Conservation (phyloP, 2,329 filamentous ascomycete species). For the Cordyceps farinosa region DNA sequence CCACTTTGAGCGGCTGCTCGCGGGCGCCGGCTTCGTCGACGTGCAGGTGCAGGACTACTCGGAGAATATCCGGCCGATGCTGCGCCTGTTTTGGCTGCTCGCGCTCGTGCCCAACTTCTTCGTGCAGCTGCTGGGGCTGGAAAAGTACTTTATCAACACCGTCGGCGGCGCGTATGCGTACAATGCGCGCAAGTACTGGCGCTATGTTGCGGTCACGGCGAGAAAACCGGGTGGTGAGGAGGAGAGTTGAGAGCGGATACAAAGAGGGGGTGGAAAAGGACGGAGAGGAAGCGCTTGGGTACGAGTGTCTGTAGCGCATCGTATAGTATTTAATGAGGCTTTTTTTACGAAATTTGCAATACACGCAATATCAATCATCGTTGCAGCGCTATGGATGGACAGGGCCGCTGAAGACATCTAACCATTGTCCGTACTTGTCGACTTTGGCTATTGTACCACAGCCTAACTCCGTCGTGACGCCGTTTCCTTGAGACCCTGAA, state of each 20-base stretch:
- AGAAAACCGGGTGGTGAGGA: background rate
- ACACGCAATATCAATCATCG: too few relatives aligned
- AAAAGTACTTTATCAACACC: slow-evolving; percentile 44
- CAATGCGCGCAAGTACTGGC: background rate
- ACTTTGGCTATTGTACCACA: too few relatives aligned
- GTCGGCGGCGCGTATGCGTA: slow-evolving; percentile 1
- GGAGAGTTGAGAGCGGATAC: background rate
- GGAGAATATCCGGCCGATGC: slow-evolving; percentile 45
- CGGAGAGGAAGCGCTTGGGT: background rate
- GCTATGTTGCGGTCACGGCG: background rate
- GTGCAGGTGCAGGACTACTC: slow-evolving; percentile 43
- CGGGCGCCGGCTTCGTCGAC: slow-evolving; percentile 43
- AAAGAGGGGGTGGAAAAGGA: background rate
- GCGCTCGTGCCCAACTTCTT: slow-evolving; percentile 45
- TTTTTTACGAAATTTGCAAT: too few relatives aligned
- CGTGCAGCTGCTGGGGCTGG: slow-evolving; percentile 39
- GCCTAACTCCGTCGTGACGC: too few relatives aligned
- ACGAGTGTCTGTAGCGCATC: background rate
- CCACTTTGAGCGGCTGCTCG: slow-evolving; percentile 38
- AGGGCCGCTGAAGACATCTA: too few relatives aligned
- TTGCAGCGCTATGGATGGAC: too few relatives aligned
- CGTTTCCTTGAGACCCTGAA: too few relatives aligned
- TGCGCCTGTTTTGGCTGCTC: slow-evolving; percentile 44
- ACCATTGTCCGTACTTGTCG: too few relatives aligned
- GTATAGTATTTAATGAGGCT: background rate